A percentile compares a stretch with the other conserved stretches of the same genome.
These are phyloP conservation scores for Persicaria maculosa DNA, from an alignment of 148 eudicot species.

Conservation along the genomic window DNA sequence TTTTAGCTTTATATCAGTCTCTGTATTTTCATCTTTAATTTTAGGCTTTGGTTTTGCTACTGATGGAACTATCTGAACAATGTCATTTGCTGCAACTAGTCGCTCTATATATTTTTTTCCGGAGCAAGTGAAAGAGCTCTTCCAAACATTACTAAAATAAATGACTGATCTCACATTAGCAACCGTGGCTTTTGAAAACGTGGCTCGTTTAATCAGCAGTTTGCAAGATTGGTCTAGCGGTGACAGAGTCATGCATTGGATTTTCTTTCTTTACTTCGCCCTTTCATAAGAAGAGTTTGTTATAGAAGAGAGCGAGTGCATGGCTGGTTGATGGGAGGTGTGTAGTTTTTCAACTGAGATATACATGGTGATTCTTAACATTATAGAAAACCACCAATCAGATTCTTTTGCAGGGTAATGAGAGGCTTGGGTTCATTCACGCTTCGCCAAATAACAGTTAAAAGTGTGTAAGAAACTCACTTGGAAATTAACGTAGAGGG, in stretches of 20 bases:
- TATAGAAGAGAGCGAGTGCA: too few species aligned
- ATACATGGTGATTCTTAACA: too few species aligned
- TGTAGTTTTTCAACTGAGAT: too few species aligned
- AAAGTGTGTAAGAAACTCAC: too few species aligned
- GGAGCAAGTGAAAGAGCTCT: not conserved
- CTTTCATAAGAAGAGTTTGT: too few species aligned
- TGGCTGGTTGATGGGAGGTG: too few species aligned
- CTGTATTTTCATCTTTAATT: not conserved
- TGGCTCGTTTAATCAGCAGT: not conserved
- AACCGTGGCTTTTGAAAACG: not conserved
- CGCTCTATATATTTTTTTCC: too few species aligned
- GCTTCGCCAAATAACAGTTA: not conserved
- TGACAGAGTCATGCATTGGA: too few species aligned
- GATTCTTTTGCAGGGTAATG: too few species aligned
- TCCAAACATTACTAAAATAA: not conserved
- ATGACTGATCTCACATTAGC: not conserved
- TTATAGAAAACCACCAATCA: too few species aligned
- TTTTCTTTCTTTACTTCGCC: too few species aligned
- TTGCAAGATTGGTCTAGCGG: not conserved
- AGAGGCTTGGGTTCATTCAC: not conserved
- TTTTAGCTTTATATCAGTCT: not conserved
- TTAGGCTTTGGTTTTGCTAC: not conserved
- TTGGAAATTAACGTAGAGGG: too few species aligned
- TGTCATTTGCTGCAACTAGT: not conserved
- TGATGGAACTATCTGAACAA: not conserved